Evolutionary conservation across 768 basidiomycete genomes (phyloP).

Genomic region (Tylopilus plumbeoviolaceoides): DNA sequence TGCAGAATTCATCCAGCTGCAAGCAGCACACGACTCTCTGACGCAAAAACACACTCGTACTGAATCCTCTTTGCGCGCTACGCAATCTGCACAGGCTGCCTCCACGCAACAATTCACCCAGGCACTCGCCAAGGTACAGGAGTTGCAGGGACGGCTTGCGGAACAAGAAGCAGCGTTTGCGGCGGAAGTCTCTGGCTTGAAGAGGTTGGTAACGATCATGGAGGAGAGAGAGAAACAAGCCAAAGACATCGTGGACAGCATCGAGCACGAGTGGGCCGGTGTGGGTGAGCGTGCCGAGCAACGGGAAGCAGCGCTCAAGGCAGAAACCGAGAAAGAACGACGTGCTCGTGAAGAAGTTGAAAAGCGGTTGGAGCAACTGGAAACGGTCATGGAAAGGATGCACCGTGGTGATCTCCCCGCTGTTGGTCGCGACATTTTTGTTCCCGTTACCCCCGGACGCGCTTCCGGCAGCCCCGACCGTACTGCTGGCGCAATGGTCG

Average conservation of each 20-base stretch:
- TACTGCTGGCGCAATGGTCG: constrained; percentile 54
- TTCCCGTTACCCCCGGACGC: constrained; percentile 41
- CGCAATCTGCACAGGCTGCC: constrained; percentile 66
- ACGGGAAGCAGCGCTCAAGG: constrained; percentile 61
- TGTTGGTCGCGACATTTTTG: constrained; percentile 40
- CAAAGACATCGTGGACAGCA: constrained; percentile 72
- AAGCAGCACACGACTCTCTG: constrained; percentile 71
- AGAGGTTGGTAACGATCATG: constrained; percentile 76
- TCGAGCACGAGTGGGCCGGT: constrained; percentile 80
- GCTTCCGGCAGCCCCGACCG: constrained; percentile 37
- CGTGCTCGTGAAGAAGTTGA: constrained; percentile 68
- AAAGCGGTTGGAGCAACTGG: constrained; percentile 65
- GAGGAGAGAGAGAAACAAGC: constrained; percentile 86
- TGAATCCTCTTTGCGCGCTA: constrained; percentile 64
- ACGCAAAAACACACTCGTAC: constrained; percentile 63
- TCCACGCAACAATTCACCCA: constrained; percentile 77
- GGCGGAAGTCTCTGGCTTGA: constrained; percentile 68
- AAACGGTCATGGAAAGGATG: constrained; percentile 67
- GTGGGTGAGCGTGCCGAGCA: constrained; percentile 66
- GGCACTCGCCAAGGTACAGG: constrained; percentile 69
- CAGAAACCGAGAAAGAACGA: constrained; percentile 70
- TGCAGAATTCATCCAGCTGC: constrained; percentile 69
- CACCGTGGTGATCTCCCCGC: constrained; percentile 67
- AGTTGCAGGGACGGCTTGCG: constrained; percentile 72
- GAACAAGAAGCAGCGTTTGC: constrained; percentile 83